A percentile compares a stretch with the other conserved stretches of the same genome.
These are phyloP conservation scores for Gastrolobium bilobum DNA, from an alignment of 306 rosid species.

Conservation along the genomic window DNA sequence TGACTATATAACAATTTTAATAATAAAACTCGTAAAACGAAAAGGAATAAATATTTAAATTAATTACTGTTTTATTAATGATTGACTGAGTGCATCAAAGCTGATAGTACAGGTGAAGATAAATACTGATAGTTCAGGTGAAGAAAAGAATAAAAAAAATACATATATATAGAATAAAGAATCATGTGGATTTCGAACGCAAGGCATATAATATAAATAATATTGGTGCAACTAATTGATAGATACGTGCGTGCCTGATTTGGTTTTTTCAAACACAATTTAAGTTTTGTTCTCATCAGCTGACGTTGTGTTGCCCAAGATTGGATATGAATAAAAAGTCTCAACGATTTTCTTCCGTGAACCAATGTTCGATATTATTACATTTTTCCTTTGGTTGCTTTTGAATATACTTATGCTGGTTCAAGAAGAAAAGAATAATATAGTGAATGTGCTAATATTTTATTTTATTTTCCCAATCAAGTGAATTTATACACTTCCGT, in stretches of 20 bases:
- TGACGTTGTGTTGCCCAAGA: neutral
- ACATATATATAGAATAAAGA: neutral
- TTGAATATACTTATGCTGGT: neutral
- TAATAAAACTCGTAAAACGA: no score
- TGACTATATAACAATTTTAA: no score
- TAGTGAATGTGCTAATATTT: neutral
- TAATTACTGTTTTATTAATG: no score
- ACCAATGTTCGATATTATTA: neutral
- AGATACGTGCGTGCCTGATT: neutral
- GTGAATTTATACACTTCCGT: neutral
- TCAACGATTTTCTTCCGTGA: neutral
- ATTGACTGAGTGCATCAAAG: no score
- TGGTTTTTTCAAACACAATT: neutral
- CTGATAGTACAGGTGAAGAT: no score
- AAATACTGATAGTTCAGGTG: neutral
- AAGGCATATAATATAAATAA: neutral
- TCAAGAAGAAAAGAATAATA: conserved; percentile 11
- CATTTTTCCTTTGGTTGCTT: neutral
- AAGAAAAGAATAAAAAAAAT: neutral
- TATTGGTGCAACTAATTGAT: conserved; percentile 9
- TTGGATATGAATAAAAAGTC: neutral
- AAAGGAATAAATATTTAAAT: no score
- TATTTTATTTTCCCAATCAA: no score
- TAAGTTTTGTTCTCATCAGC: neutral
- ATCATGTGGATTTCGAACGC: neutral